These are phyloP conservation scores for Solanum pinnatisectum DNA, from an alignment of 257 asterid species.

Conservation along the genomic window DNA sequence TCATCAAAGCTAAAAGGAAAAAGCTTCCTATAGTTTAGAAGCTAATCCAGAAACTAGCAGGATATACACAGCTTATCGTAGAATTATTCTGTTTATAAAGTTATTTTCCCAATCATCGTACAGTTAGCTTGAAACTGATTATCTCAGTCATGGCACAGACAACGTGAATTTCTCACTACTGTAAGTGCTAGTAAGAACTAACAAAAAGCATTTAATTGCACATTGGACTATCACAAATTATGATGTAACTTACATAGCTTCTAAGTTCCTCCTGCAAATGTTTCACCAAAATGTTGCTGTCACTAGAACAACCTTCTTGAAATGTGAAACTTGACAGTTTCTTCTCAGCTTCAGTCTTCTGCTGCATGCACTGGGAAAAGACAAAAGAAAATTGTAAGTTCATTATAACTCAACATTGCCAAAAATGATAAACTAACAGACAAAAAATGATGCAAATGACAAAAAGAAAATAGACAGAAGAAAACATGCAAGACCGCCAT, in stretches of 20 bases:
- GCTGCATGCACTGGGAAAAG: conserved; percentile 54
- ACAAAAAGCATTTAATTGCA: not conserved
- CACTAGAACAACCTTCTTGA: conserved; percentile 51
- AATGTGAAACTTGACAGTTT: conserved; percentile 33
- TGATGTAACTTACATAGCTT: conserved; percentile 58
- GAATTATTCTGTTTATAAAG: not conserved
- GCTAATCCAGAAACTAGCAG: not conserved
- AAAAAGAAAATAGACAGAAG: not conserved
- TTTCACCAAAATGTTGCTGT: conserved; percentile 56
- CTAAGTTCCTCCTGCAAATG: conserved; percentile 88
- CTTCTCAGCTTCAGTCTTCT: conserved; percentile 56
- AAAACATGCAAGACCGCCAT: not conserved
- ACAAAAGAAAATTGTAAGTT: conserved; percentile 11
- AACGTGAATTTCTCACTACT: not conserved
- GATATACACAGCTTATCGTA: not conserved
- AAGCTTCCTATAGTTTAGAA: not conserved
- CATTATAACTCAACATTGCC: conserved; percentile 1
- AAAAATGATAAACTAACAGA: not conserved
- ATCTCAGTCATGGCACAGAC: not conserved
- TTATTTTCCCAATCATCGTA: not conserved
- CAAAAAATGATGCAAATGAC: not conserved
- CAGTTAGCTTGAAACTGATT: not conserved
- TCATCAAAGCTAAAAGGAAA: not conserved
- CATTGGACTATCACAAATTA: not conserved
- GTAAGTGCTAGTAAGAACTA: not conserved